Evolutionary conservation across 768 basidiomycete species (phyloP).

Genomic region (Mycena pura): DNA sequence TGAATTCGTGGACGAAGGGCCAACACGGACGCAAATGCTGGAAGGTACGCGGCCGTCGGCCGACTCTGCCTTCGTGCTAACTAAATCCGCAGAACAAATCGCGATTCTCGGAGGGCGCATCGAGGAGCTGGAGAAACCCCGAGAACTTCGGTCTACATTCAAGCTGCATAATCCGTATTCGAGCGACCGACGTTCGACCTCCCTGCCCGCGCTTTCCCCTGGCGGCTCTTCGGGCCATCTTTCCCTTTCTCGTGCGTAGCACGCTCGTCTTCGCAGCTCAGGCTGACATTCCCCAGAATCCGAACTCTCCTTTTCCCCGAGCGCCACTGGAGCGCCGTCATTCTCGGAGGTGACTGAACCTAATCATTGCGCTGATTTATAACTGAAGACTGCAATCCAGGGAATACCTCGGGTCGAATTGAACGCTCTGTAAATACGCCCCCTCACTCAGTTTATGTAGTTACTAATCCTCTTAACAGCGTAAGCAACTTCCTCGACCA

Average conservation of each 20-base stretch:
- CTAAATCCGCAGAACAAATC: slow-evolving; percentile 38
- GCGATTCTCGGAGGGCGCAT: slow-evolving; percentile 46
- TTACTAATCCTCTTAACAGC: not conserved
- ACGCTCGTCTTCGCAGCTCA: not conserved
- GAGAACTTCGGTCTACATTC: slow-evolving; percentile 21
- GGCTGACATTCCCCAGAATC: not conserved
- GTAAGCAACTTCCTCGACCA: slow-evolving; percentile 27
- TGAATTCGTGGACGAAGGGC: slow-evolving; percentile 27
- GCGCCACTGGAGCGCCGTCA: not conserved
- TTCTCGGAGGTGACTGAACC: not conserved
- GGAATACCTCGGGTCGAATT: slow-evolving; percentile 13
- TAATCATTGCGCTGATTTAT: not conserved
- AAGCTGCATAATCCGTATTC: slow-evolving; percentile 33
- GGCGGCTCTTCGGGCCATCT: slow-evolving; percentile 6
- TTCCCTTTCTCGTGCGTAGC: slow-evolving; percentile 8
- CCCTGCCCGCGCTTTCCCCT: slow-evolving; percentile 17
- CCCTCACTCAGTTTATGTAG: not conserved
- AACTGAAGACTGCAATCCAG: not conserved
- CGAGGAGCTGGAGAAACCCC: slow-evolving; percentile 39
- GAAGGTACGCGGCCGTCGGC: slow-evolving; percentile 1
- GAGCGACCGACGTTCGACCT: slow-evolving; percentile 7
- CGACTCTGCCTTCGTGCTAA: too few relatives aligned
- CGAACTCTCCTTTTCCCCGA: slow-evolving; percentile 6
- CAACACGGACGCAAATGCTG: slow-evolving; percentile 15
- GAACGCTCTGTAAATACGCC: slow-evolving; percentile 15